Conservation (phyloP, 441 rosid genomes). For the Hura crepitans region DNA sequence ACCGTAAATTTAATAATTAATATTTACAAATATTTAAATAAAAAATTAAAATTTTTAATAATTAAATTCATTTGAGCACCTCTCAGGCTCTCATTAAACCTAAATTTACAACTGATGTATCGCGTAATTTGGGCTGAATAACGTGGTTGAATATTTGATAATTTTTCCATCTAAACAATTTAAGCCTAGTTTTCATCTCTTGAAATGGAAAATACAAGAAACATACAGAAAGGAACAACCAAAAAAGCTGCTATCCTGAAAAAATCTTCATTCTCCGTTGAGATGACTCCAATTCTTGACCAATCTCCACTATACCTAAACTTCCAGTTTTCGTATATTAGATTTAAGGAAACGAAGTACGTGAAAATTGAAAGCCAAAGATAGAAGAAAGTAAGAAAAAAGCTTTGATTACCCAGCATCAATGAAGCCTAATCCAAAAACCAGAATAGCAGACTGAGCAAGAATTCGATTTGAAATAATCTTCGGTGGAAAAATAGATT, state of each 20-base stretch:
- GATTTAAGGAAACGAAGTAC: not conserved
- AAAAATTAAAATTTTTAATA: too few species aligned
- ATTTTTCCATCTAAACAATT: too few species aligned
- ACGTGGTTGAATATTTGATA: too few species aligned
- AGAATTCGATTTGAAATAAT: slow-evolving; percentile 38
- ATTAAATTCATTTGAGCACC: too few species aligned
- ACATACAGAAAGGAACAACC: slow-evolving; percentile 59
- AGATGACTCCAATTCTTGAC: slow-evolving; percentile 84
- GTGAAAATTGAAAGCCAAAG: too few species aligned
- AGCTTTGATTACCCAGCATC: slow-evolving; percentile 62
- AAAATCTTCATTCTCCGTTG: slow-evolving; percentile 57
- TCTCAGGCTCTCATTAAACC: too few species aligned
- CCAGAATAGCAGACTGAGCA: slow-evolving; percentile 39
- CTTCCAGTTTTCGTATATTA: not conserved
- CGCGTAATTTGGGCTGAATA: too few species aligned
- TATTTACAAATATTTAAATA: too few species aligned
- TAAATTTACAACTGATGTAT: too few species aligned
- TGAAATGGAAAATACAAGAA: slow-evolving; percentile 42
- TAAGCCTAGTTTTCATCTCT: slow-evolving; percentile 23
- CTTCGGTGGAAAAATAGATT: slow-evolving; percentile 27
- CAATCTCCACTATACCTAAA: slow-evolving; percentile 83
- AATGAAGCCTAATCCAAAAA: slow-evolving; percentile 60
- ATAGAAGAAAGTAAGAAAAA: not conserved
- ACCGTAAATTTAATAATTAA: too few species aligned
- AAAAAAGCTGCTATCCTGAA: slow-evolving; percentile 58